These are phyloP conservation scores for Pluteus cervinus DNA, from an alignment of 768 basidiomycete genomes.

Conservation along the genomic window DNA sequence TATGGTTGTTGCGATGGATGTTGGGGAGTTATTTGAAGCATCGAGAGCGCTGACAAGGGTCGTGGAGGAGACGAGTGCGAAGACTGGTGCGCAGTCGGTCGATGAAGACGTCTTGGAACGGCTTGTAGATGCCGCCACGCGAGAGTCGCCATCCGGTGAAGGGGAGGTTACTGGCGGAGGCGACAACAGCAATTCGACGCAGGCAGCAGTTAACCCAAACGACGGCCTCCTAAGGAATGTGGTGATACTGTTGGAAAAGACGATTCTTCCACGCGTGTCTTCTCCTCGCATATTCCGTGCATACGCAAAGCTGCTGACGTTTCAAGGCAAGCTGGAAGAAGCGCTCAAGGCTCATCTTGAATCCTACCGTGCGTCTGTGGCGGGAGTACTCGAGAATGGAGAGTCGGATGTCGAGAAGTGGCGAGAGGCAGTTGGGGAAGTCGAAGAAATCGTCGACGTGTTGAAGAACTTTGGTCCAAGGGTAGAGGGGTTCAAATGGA, in stretches of 20 bases:
- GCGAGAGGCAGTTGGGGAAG: constrained; percentile 71
- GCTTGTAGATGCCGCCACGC: constrained; percentile 81
- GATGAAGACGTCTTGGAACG: constrained; percentile 88
- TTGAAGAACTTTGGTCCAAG: constrained; percentile 79
- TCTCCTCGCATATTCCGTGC: constrained; percentile 75
- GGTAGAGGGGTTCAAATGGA: constrained; percentile 63
- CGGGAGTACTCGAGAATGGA: constrained; percentile 54
- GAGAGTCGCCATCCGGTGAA: constrained; percentile 18
- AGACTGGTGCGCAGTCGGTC: constrained; percentile 47
- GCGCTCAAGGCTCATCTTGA: constrained; percentile 81
- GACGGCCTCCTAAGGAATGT: constrained; percentile 66
- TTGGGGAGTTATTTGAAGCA: constrained; percentile 88
- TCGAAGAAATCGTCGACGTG: constrained; percentile 80
- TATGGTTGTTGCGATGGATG: constrained; percentile 88
- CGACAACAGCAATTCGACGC: constrained; percentile 1
- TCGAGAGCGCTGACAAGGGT: constrained; percentile 78
- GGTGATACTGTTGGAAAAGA: constrained; percentile 64
- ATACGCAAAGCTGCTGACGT: constrained; percentile 75
- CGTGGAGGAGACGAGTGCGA: constrained; percentile 65
- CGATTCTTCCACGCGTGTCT: constrained; percentile 79
- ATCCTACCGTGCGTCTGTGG: constrained; percentile 71
- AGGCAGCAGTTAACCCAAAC: constrained; percentile 42
- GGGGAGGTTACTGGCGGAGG: constrained; percentile 10
- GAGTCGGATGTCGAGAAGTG: constrained; percentile 66
- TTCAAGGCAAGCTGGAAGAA: constrained; percentile 67